Evolutionary conservation across 2,329 filamentous ascomycete species (phyloP).

Genomic region (Aureobasidium sp.): DNA sequence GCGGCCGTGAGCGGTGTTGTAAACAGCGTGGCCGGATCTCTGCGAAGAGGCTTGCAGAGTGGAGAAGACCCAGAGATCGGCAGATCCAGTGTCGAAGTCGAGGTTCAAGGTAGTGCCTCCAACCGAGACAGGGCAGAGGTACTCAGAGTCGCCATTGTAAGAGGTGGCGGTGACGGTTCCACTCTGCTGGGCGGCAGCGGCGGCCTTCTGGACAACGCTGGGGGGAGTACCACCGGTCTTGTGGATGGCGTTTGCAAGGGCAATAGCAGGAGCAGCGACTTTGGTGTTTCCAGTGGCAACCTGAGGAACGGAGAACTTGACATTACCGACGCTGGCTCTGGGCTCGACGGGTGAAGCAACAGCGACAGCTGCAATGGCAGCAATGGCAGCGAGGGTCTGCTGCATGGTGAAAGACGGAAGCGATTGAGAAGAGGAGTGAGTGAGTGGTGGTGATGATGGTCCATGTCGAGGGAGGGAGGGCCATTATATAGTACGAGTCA

Average conservation of each 20-base stretch:
- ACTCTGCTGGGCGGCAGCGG: conserved; percentile 27
- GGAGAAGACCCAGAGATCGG: conserved; percentile 56
- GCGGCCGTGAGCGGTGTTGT: conserved; percentile 41
- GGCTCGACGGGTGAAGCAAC: conserved; percentile 21
- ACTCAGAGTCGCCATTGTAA: conserved; percentile 16
- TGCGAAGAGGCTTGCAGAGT: conserved; percentile 43
- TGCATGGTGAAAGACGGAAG: conserved; percentile 3
- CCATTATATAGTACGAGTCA: not conserved
- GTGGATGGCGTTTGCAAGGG: conserved; percentile 17
- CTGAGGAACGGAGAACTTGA: conserved; percentile 23
- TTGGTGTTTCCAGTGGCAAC: conserved; percentile 31
- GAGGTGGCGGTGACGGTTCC: conserved; percentile 34
- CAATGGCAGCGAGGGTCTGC: conserved; percentile 20
- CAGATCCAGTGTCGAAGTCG: conserved; percentile 64
- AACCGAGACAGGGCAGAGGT: conserved; percentile 49
- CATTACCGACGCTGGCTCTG: not conserved
- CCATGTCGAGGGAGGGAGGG: not conserved
- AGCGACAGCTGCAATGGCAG: conserved; percentile 22
- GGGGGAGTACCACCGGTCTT: conserved; percentile 21
- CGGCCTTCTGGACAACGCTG: conserved; percentile 20
- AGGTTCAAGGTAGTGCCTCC: conserved; percentile 55
- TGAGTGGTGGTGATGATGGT: not conserved
- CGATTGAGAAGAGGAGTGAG: not conserved
- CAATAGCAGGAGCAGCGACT: conserved; percentile 23
- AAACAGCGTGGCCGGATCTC: conserved; percentile 48